A percentile compares a stretch with the other conserved stretches of the same genome.
Conservation (phyloP, 148 eudicot species). For the Chenopodium suecicum region DNA sequence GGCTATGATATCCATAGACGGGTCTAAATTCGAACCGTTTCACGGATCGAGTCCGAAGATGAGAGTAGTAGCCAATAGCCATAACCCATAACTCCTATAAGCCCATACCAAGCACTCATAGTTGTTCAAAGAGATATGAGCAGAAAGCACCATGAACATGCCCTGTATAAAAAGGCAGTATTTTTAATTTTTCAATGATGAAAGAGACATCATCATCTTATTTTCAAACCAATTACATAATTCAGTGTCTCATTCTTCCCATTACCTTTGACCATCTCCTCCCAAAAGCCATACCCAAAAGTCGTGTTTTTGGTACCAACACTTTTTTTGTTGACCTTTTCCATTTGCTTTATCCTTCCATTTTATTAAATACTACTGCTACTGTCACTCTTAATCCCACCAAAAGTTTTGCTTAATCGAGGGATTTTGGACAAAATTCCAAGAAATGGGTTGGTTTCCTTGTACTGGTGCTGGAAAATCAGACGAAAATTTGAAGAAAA, state of each 20-base stretch:
- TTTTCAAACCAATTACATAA: neutral
- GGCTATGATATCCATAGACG: too few relatives aligned
- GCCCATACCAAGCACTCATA: too few relatives aligned
- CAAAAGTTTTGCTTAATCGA: neutral
- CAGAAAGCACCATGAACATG: neutral
- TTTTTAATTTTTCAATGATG: neutral
- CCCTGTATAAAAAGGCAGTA: neutral
- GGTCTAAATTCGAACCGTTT: too few relatives aligned
- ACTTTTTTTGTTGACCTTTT: conserved; percentile 13
- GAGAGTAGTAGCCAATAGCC: too few relatives aligned
- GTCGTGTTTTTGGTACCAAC: conserved; percentile 10
- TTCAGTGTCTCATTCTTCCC: neutral
- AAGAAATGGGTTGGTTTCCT: conserved; percentile 15
- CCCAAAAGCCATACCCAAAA: neutral
- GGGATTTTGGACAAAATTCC: neutral
- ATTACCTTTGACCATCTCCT: neutral
- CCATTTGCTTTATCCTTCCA: neutral
- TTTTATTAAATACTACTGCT: neutral
- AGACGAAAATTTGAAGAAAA: conserved; percentile 11
- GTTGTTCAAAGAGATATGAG: neutral
- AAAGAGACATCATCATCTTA: neutral
- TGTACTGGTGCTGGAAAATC: conserved; percentile 11
- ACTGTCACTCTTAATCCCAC: neutral
- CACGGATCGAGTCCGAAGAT: too few relatives aligned
- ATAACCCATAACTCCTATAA: too few relatives aligned